Percentiles rank a stretch among this genome's conserved stretches.
Conservation (phyloP, 83 land plant species). For the Thuja plicata region DNA sequence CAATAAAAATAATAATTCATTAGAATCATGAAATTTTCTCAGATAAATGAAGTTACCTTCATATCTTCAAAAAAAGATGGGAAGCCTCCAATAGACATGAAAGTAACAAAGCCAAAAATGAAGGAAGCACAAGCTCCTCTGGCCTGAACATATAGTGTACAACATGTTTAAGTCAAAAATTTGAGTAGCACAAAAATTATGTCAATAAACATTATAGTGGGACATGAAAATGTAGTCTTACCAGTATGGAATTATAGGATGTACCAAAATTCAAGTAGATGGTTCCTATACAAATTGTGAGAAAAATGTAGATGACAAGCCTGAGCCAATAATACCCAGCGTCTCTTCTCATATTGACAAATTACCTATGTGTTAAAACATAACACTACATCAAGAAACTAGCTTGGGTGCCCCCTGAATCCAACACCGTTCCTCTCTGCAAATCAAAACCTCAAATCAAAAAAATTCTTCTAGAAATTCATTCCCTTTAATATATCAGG, state of each 20-base stretch:
- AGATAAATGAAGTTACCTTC: conserved; percentile 41
- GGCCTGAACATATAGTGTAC: conserved; percentile 35
- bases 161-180: not conserved
- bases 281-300: conserved; percentile 76
- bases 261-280: conserved; percentile 76
- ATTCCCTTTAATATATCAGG: not conserved
- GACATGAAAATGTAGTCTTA: conserved; percentile 11
- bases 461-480: not conserved
- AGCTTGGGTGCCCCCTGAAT: conserved; percentile 82
- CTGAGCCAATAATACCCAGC: conserved; percentile 91
- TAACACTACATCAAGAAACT: conserved; percentile 79
- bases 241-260: conserved; percentile 71
- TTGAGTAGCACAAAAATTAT: not conserved
- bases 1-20: too few relatives aligned
- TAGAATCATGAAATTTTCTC: too few relatives aligned
- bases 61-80: conserved; percentile 88
- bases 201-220: not conserved
- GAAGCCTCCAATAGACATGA: conserved; percentile 89
- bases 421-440: conserved; percentile 79
- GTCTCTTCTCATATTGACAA: conserved; percentile 83
- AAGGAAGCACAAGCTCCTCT: conserved; percentile 79
- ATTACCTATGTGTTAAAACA: conserved; percentile 72
- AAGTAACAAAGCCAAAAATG: conserved; percentile 79
- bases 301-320: conserved; percentile 69
- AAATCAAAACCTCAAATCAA: not conserved